These are phyloP conservation scores for Malus fusca DNA, from an alignment of 306 rosid species.

Conservation along the genomic window DNA sequence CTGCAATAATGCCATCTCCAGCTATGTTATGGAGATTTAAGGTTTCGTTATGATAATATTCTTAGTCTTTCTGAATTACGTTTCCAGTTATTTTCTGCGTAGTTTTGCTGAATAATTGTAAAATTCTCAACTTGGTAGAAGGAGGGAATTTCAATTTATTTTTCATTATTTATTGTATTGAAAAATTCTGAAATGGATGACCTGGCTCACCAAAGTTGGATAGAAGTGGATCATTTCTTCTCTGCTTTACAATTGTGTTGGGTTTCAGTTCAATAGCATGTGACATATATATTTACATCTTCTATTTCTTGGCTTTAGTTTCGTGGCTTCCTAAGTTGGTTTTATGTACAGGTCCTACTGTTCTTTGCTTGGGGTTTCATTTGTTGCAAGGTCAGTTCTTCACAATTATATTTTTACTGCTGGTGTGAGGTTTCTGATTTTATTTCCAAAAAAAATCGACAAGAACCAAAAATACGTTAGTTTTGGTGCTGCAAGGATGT, in stretches of 20 bases:
- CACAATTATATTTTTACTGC: not conserved
- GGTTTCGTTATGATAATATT: conserved; percentile 34
- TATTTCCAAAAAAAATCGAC: conserved; percentile 2
- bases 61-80: not conserved
- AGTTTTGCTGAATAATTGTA: not conserved
- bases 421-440: not conserved
- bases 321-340: conserved; percentile 27
- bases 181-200: not conserved
- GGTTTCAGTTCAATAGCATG: not conserved
- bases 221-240: not conserved
- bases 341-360: conserved; percentile 61
- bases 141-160: conserved; percentile 1
- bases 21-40: conserved; percentile 80
- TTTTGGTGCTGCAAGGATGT: conserved; percentile 19
- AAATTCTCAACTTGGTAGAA: not conserved
- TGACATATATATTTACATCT: not conserved
- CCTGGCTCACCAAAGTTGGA: not conserved
- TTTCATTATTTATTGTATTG: not conserved
- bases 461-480: not conserved
- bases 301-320: not conserved
- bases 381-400: conserved; percentile 81
- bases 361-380: conserved; percentile 75
- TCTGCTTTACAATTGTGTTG: not conserved
- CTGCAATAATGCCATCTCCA: conserved; percentile 78
- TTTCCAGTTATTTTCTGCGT: not conserved